Percentiles rank a stretch among this genome's conserved stretches.
These are phyloP conservation scores for Ambrosiella cleistominuta DNA, from an alignment of 2,329 filamentous ascomycete genomes.

Conservation along the genomic window DNA sequence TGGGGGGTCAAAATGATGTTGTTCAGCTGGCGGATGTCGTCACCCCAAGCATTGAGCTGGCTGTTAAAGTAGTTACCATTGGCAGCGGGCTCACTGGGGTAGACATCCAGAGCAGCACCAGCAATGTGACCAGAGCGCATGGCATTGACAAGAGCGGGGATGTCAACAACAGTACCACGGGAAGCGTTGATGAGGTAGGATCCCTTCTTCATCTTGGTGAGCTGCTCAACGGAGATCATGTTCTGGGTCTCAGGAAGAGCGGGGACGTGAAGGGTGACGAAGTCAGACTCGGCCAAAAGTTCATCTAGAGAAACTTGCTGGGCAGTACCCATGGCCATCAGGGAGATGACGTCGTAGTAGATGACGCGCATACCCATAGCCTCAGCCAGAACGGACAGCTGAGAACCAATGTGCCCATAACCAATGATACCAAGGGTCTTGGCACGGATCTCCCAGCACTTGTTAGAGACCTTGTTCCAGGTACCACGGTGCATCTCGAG, in stretches of 20 bases:
- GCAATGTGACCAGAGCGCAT: constrained; percentile 75
- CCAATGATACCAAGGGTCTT: constrained; percentile 93
- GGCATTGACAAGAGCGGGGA: constrained; percentile 74
- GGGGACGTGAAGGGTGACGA: constrained; percentile 86
- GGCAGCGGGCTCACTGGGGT: constrained; percentile 78
- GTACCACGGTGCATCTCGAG: constrained; percentile 84
- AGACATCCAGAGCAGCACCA: constrained; percentile 91
- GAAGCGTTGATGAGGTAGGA: constrained; percentile 93
- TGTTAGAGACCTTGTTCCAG: constrained; percentile 95
- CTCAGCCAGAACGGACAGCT: constrained; percentile 87
- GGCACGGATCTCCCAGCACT: constrained; percentile 95
- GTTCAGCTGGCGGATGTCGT: constrained; percentile 67
- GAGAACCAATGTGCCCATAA: constrained; percentile 93
- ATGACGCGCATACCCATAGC: constrained; percentile 97
- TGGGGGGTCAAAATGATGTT: constrained; percentile 94
- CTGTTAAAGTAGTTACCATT: constrained; percentile 93
- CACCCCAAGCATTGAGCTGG: constrained; percentile 64
- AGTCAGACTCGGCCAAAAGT: constrained; percentile 67
- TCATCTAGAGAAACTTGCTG: constrained; percentile 66
- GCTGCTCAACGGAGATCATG: constrained; percentile 66
- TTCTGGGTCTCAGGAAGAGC: constrained; percentile 84
- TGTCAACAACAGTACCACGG: constrained; percentile 84
- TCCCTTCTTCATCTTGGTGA: constrained; percentile 80
- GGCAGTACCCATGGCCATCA: constrained; percentile 86
- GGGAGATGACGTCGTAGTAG: constrained; percentile 85